A percentile compares a stretch with the other conserved stretches of the same genome.
phyloP scores from a whole-genome alignment of 1,284 basidiomycete species.

The Stereum hirsutum region DNA sequence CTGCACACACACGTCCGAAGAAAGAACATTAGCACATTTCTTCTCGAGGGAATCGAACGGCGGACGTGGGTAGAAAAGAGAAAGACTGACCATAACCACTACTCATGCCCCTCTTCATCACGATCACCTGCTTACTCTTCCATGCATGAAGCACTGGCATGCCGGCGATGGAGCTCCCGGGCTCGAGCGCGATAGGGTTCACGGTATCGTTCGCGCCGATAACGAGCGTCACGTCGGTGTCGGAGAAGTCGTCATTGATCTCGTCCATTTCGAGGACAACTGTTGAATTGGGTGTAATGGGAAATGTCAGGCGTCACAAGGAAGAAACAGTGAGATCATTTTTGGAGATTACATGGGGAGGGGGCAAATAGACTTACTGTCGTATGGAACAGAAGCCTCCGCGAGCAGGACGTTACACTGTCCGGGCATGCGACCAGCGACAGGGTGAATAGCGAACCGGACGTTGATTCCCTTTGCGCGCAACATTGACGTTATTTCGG shows the following conservation, averaged over 20 bases:
- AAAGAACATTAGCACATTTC: slow-evolving; percentile 2
- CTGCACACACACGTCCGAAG: slow-evolving; percentile 31
- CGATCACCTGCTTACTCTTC: slow-evolving; percentile 85
- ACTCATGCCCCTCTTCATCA: slow-evolving; percentile 85
- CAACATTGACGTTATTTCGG: slow-evolving; percentile 68
- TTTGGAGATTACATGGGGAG: not conserved
- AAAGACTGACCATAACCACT: slow-evolving; percentile 61
- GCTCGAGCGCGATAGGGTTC: slow-evolving; percentile 82
- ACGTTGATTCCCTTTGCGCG: slow-evolving; percentile 68
- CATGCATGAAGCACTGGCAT: slow-evolving; percentile 86
- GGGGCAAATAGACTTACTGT: slow-evolving; percentile 43
- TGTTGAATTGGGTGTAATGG: slow-evolving; percentile 23
- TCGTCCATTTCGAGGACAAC: slow-evolving; percentile 88
- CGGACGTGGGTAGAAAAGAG: too few relatives aligned
- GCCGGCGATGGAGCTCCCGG: slow-evolving; percentile 77
- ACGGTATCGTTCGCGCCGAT: slow-evolving; percentile 89
- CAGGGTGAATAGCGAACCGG: slow-evolving; percentile 35
- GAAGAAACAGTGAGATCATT: not conserved
- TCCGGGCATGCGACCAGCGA: slow-evolving; percentile 65
- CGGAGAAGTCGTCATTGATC: slow-evolving; percentile 82
- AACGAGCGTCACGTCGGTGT: slow-evolving; percentile 78
- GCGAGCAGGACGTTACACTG: slow-evolving; percentile 83
- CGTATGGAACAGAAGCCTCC: slow-evolving; percentile 83
- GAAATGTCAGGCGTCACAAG: slow-evolving; percentile 1
- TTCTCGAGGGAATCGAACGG: slow-evolving; percentile 4